These are phyloP conservation scores for Xylaria castorea DNA, from an alignment of 495 filamentous ascomycete genomes.

Conservation along the genomic window DNA sequence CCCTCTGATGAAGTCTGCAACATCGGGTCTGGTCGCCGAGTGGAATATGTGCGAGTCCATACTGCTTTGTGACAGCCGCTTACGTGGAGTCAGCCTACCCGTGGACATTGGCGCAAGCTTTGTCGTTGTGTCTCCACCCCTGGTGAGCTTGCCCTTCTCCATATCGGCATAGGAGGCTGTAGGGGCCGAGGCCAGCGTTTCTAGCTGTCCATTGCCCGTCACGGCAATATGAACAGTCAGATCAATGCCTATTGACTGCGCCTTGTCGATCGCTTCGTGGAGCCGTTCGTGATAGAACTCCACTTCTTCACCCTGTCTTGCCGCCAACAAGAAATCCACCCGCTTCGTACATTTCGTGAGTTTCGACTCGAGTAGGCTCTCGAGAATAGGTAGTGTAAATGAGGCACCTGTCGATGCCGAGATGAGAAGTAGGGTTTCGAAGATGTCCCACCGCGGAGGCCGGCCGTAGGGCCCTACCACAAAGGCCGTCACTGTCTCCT, in stretches of 20 bases:
- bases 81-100: slow-evolving; percentile 28
- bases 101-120: slow-evolving; percentile 11
- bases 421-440: slow-evolving; percentile 64
- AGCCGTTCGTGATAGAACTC: slow-evolving; percentile 72
- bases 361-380: slow-evolving; percentile 55
- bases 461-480: slow-evolving; percentile 64
- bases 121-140: slow-evolving; percentile 39
- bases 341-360: slow-evolving; percentile 63
- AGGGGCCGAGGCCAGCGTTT: slow-evolving; percentile 11
- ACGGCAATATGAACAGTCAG: slow-evolving; percentile 58
- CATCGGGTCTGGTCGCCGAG: slow-evolving; percentile 48
- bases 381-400: slow-evolving; percentile 62
- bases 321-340: slow-evolving; percentile 75
- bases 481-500: slow-evolving; percentile 52
- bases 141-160: slow-evolving; percentile 36
- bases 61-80: slow-evolving; percentile 40
- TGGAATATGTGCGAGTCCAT: slow-evolving; percentile 51
- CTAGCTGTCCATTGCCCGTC: slow-evolving; percentile 53
- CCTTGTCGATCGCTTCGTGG: slow-evolving; percentile 60
- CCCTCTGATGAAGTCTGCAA: slow-evolving; percentile 51
- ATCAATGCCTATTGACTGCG: slow-evolving; percentile 55
- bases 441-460: slow-evolving; percentile 62
- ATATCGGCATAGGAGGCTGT: slow-evolving; percentile 24
- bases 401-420: slow-evolving; percentile 65
- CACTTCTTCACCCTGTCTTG: slow-evolving; percentile 72